Evolutionary conservation across 768 basidiomycete genomes (phyloP).

Genomic region (Holtermanniella nyarrowii): DNA sequence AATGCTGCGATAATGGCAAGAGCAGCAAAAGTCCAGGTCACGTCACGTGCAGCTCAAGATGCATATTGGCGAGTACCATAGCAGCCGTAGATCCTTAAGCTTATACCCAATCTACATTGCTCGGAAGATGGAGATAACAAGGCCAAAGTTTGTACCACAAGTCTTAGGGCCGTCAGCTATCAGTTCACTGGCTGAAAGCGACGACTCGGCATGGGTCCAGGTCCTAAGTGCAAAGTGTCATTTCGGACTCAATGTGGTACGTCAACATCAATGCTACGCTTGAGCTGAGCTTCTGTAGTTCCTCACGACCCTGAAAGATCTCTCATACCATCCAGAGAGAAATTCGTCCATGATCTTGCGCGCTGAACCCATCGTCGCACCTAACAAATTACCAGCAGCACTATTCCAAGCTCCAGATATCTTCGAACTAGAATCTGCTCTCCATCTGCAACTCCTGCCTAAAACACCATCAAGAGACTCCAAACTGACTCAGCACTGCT

Average conservation of each 20-base stretch:
- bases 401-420: background rate
- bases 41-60: background rate
- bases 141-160: background rate
- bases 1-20: no score
- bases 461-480: constrained; percentile 66
- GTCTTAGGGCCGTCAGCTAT: background rate
- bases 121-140: background rate
- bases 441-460: constrained; percentile 45
- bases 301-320: constrained; percentile 56
- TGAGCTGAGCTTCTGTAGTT: no score
- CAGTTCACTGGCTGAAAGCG: background rate
- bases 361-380: constrained; percentile 51
- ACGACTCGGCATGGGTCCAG: background rate
- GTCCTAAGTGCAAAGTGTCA: background rate
- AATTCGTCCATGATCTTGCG: constrained; percentile 84
- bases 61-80: no score
- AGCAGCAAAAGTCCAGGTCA: background rate
- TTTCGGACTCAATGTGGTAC: no score
- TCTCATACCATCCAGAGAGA: constrained; percentile 82
- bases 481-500: constrained; percentile 64
- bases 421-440: background rate
- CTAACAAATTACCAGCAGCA: background rate
- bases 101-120: no score
- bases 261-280: no score
- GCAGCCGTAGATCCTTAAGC: no score